Conservation (phyloP, 2,329 filamentous ascomycete genomes). For the Cercospora sp. region DNA sequence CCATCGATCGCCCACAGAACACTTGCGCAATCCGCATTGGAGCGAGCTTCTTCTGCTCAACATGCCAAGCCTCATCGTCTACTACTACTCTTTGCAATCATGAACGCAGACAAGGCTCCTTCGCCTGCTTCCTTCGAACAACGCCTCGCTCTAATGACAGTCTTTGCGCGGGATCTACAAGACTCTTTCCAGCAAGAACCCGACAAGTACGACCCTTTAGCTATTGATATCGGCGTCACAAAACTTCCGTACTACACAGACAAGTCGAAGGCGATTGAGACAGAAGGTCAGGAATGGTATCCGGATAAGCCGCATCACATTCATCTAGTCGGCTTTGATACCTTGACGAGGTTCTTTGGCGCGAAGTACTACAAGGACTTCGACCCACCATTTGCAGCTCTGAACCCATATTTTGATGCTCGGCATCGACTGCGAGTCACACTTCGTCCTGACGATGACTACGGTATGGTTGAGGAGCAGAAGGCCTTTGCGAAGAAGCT, state of each 20-base stretch:
- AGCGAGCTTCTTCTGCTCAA: conserved; percentile 34
- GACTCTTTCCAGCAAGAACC: conserved; percentile 20
- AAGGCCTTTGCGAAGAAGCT: conserved; percentile 55
- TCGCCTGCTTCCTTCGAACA: conserved; percentile 68
- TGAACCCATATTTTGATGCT: conserved; percentile 63
- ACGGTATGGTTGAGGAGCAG: conserved; percentile 60
- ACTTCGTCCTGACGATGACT: conserved; percentile 61
- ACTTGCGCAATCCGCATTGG: conserved; percentile 56
- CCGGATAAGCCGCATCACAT: conserved; percentile 53
- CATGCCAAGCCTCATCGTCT: conserved; percentile 48
- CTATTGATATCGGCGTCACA: conserved; percentile 68
- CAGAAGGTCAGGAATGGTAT: conserved; percentile 39
- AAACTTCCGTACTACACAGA: conserved; percentile 72
- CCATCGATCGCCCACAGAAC: conserved; percentile 60
- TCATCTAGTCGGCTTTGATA: conserved; percentile 75
- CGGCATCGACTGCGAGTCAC: conserved; percentile 64
- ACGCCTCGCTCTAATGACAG: conserved; percentile 69
- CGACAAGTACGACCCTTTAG: conserved; percentile 38
- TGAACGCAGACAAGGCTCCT: conserved; percentile 66
- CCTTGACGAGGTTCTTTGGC: conserved; percentile 70
- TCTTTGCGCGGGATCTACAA: conserved; percentile 61
- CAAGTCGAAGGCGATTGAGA: conserved; percentile 63
- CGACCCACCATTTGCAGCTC: conserved; percentile 51
- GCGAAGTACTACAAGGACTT: conserved; percentile 69
- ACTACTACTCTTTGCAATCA: conserved; percentile 61